These are phyloP conservation scores for Boehmeria nivea DNA, from an alignment of 306 rosid genomes.

Conservation along the genomic window DNA sequence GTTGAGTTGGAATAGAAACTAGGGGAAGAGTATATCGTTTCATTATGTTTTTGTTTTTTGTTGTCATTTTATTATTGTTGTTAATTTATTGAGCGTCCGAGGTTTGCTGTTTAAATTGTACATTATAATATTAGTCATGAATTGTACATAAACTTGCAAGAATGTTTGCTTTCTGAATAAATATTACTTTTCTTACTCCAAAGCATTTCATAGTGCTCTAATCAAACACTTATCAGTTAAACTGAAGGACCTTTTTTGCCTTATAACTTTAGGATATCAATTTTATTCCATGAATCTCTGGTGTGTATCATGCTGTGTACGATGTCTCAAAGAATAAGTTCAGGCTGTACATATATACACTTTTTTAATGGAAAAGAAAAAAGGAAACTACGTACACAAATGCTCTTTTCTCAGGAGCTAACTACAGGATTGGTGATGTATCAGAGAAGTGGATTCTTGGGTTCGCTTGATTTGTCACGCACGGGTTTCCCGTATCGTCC, in stretches of 20 bases:
- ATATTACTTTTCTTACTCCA: too few species aligned
- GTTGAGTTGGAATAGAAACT: too few species aligned
- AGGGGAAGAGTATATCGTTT: too few species aligned
- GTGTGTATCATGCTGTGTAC: neutral
- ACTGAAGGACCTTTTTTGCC: neutral
- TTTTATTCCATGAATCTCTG: neutral
- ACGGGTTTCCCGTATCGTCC: constrained; percentile 62
- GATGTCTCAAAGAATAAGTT: constrained; percentile 7
- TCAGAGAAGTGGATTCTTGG: constrained; percentile 45
- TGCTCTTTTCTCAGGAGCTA: neutral
- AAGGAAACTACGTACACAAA: neutral
- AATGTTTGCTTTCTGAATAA: too few species aligned
- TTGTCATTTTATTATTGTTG: neutral
- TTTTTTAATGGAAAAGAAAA: neutral
- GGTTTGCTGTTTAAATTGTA: neutral
- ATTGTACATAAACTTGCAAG: neutral
- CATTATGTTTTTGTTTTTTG: neutral
- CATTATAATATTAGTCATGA: neutral
- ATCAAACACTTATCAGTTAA: too few species aligned
- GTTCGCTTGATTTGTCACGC: constrained; percentile 44
- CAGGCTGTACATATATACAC: constrained; percentile 7
- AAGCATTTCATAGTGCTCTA: too few species aligned
- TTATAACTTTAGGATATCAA: neutral
- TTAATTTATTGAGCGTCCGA: constrained; percentile 4
- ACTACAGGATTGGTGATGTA: constrained; percentile 24